These are phyloP conservation scores for Mycena alexandri DNA, from an alignment of 768 basidiomycete species.

Conservation along the genomic window DNA sequence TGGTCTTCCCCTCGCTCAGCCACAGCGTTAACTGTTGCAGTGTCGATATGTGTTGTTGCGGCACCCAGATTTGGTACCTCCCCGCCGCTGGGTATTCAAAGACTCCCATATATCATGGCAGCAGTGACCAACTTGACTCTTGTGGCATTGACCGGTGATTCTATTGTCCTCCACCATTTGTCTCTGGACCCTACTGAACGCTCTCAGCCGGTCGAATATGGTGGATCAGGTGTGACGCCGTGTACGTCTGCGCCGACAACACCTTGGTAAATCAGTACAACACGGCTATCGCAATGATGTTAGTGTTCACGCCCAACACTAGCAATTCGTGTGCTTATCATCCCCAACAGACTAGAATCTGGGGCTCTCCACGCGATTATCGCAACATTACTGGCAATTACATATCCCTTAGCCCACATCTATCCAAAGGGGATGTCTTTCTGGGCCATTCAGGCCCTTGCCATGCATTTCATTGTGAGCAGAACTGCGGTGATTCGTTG, in stretches of 20 bases:
- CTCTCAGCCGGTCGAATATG: neutral
- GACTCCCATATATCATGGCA: neutral
- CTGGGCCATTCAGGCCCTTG: neutral
- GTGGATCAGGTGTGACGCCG: neutral
- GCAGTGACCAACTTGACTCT: neutral
- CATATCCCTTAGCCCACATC: neutral
- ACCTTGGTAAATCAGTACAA: neutral
- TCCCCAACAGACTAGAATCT: neutral
- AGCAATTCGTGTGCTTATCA: too few species aligned
- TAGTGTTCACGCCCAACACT: neutral
- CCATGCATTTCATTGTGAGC: neutral
- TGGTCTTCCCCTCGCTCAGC: too few species aligned
- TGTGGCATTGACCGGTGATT: conserved; percentile 2
- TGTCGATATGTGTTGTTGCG: too few species aligned
- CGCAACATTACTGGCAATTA: neutral
- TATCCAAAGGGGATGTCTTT: neutral
- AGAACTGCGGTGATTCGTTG: too few species aligned
- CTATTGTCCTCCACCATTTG: too few species aligned
- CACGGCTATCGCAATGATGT: neutral
- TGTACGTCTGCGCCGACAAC: neutral
- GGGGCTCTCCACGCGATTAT: neutral
- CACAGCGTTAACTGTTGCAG: too few species aligned
- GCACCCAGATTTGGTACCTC: neutral
- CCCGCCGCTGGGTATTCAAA: neutral
- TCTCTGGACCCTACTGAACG: neutral